Conservation (phyloP, 441 rosid species). For the Gossypium davidsonii region DNA sequence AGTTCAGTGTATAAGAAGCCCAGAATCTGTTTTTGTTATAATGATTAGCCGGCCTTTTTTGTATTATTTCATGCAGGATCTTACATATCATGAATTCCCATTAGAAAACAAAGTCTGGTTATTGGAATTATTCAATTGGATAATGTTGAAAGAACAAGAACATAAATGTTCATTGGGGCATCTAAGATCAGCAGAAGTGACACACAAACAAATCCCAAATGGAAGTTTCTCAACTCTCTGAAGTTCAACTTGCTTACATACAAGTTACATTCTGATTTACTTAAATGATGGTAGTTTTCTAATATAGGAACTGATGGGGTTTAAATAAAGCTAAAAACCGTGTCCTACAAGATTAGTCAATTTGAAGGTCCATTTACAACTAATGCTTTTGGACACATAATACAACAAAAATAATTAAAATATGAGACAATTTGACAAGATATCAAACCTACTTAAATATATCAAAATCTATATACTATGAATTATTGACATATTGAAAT, state of each 20-base stretch:
- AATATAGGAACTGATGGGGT: too few species aligned
- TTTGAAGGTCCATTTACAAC: neutral
- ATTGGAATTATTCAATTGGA: slow-evolving; percentile 10
- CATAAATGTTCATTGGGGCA: neutral
- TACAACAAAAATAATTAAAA: neutral
- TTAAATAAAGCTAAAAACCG: neutral
- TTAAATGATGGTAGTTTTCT: neutral
- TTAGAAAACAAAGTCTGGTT: neutral
- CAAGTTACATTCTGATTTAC: neutral
- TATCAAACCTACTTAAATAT: neutral
- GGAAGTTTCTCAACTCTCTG: neutral
- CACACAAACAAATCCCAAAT: neutral
- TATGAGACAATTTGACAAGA: neutral
- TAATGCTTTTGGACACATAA: neutral
- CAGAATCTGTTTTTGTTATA: neutral
- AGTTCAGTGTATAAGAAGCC: neutral
- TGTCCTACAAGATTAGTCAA: neutral
- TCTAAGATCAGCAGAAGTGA: neutral
- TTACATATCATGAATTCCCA: neutral
- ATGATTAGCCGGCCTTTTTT: neutral
- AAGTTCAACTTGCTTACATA: neutral
- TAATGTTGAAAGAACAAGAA: neutral
- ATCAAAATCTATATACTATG: neutral
- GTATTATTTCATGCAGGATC: neutral
- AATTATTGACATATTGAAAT: neutral